Evolutionary conservation across 2,329 filamentous ascomycete genomes (phyloP).

Genomic region (Diaporthe aspalathi): DNA sequence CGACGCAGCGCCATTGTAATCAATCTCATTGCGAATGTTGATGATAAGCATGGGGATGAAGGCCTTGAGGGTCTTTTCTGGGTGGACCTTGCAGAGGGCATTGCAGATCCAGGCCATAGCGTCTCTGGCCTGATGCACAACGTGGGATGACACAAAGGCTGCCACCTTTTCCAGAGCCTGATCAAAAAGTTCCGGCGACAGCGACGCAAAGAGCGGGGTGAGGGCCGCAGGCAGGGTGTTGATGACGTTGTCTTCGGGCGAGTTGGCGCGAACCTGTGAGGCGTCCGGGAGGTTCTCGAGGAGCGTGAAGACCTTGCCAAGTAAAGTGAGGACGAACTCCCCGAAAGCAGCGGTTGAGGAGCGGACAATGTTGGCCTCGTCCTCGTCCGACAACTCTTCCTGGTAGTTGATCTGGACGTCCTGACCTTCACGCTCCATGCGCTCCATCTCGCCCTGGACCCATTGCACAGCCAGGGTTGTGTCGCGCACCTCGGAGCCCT

Average conservation of each 20-base stretch:
- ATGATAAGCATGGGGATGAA: conserved; percentile 91
- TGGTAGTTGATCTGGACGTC: conserved; percentile 88
- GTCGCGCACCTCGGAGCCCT: conserved; percentile 74
- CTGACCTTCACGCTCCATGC: conserved; percentile 89
- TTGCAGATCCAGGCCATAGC: conserved; percentile 99
- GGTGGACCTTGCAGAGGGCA: conserved; percentile 93
- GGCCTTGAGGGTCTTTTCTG: conserved; percentile 90
- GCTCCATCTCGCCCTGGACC: conserved; percentile 93
- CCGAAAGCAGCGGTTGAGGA: conserved; percentile 95
- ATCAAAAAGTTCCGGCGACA: conserved; percentile 94
- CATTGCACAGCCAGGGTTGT: conserved; percentile 87
- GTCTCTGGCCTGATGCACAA: conserved; percentile 95
- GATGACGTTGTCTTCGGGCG: conserved; percentile 96
- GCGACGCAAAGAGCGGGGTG: conserved; percentile 86
- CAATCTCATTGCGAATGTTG: conserved; percentile 95
- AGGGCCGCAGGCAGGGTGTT: conserved; percentile 94
- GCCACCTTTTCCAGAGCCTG: conserved; percentile 91
- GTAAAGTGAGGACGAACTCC: conserved; percentile 89
- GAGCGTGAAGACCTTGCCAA: conserved; percentile 95
- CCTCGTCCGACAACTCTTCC: conserved; percentile 82
- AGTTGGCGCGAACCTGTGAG: conserved; percentile 86
- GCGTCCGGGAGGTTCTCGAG: conserved; percentile 95
- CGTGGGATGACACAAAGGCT: conserved; percentile 90
- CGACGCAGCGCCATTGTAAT: conserved; percentile 94
- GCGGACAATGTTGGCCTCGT: conserved; percentile 87